Conservation (phyloP, 2,329 filamentous ascomycete genomes). For the Juglanconis juglandina region DNA sequence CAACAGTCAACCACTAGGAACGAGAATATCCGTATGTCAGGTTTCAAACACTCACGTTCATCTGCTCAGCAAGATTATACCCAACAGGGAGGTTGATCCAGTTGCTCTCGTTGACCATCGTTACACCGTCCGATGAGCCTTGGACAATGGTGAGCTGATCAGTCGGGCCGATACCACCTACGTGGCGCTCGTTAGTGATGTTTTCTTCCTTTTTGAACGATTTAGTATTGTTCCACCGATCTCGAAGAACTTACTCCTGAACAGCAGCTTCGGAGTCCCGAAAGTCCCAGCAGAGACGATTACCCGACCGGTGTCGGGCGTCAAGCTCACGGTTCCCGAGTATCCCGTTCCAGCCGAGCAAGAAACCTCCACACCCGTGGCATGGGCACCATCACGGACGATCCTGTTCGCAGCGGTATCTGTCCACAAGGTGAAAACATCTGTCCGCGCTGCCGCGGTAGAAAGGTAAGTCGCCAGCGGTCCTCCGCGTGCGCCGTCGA, state of each 20-base stretch:
- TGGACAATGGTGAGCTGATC: slow-evolving; percentile 55
- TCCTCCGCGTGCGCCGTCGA: slow-evolving; percentile 63
- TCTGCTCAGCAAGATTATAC: slow-evolving; percentile 55
- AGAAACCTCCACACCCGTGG: slow-evolving; percentile 68
- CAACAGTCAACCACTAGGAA: not conserved
- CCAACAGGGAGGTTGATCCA: slow-evolving; percentile 61
- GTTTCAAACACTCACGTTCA: slow-evolving; percentile 29
- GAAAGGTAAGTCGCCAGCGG: slow-evolving; percentile 71
- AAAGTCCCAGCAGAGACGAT: slow-evolving; percentile 67
- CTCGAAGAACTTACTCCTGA: slow-evolving; percentile 46
- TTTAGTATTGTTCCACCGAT: not conserved
- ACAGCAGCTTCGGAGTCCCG: slow-evolving; percentile 65
- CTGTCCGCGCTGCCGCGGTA: slow-evolving; percentile 52
- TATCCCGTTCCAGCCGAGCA: slow-evolving; percentile 50
- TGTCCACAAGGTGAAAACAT: slow-evolving; percentile 62
- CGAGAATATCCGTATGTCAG: not conserved
- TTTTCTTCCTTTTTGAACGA: not conserved
- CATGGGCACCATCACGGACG: slow-evolving; percentile 57
- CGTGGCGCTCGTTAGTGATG: slow-evolving; percentile 15
- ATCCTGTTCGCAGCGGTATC: slow-evolving; percentile 66
- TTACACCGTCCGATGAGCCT: slow-evolving; percentile 45
- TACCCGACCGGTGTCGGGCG: slow-evolving; percentile 58
- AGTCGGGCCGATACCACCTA: slow-evolving; percentile 59
- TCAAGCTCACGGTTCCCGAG: slow-evolving; percentile 58
- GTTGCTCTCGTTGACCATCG: slow-evolving; percentile 45